These are phyloP conservation scores for Colletotrichum horii DNA, from an alignment of 2,329 filamentous ascomycete genomes.

Conservation along the genomic window DNA sequence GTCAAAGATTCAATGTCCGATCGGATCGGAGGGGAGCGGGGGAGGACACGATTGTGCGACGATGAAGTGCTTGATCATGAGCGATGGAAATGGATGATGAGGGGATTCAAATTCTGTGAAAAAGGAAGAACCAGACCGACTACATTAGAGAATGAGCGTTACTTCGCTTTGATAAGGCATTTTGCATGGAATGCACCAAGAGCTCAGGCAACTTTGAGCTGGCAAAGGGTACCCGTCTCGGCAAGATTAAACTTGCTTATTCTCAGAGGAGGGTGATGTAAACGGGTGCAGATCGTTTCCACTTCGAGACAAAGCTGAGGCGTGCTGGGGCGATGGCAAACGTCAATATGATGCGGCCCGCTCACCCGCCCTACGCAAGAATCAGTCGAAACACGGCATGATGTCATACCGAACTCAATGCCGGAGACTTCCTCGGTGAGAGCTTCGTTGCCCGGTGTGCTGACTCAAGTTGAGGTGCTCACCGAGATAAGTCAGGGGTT, in stretches of 20 bases:
- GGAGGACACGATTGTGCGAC: not conserved
- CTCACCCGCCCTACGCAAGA: not conserved
- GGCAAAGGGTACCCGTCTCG: slow-evolving; percentile 2
- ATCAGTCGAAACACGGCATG: slow-evolving; percentile 12
- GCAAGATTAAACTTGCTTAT: slow-evolving; percentile 12
- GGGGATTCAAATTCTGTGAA: not conserved
- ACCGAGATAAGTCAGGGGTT: not conserved
- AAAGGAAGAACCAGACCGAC: not conserved
- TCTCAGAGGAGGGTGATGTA: slow-evolving; percentile 3
- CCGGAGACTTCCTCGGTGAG: not conserved
- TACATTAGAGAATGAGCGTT: not conserved
- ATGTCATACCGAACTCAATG: slow-evolving; percentile 5
- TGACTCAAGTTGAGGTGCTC: not conserved
- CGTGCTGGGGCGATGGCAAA: slow-evolving; percentile 4
- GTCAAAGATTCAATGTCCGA: not conserved
- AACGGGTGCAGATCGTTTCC: slow-evolving; percentile 5
- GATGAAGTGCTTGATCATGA: not conserved
- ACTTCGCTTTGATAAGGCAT: not conserved
- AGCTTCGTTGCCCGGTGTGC: not conserved
- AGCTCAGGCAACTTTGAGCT: not conserved
- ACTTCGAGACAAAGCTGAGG: not conserved
- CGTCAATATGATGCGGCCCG: slow-evolving; percentile 18
- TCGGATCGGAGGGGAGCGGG: not conserved
- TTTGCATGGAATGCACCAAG: not conserved
- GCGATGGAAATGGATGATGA: not conserved